Conservation (phyloP, 177 flowering plant genomes). For the Telopea speciosissima region DNA sequence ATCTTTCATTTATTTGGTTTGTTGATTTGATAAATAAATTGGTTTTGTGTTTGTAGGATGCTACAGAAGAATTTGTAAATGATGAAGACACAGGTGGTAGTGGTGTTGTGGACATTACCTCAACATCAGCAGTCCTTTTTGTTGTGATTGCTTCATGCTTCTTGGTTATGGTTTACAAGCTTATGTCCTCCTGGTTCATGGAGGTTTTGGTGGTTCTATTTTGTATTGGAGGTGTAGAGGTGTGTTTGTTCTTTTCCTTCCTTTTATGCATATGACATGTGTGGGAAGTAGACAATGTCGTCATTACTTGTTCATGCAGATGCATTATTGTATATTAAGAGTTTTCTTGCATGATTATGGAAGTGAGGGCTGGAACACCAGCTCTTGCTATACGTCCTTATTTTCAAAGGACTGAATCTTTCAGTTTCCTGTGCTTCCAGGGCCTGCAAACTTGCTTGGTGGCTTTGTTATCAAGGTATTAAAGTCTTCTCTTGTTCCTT, state of each 20-base stretch:
- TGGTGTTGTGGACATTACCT: constrained; percentile 69
- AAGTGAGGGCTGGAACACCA: neutral
- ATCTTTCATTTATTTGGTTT: neutral
- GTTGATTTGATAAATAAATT: constrained; percentile 4
- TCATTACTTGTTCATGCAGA: neutral
- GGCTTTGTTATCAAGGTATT: constrained; percentile 73
- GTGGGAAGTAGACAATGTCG: neutral
- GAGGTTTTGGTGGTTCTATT: constrained; percentile 85
- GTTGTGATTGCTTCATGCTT: constrained; percentile 83
- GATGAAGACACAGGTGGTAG: constrained; percentile 27
- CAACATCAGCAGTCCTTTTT: constrained; percentile 66
- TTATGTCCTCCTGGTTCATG: constrained; percentile 79
- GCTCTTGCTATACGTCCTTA: neutral
- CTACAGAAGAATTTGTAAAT: constrained; percentile 40
- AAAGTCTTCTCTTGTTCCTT: neutral
- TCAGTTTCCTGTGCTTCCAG: constrained; percentile 33
- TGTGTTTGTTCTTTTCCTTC: constrained; percentile 20
- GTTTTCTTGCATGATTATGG: neutral
- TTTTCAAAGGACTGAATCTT: neutral
- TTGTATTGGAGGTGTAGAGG: constrained; percentile 95
- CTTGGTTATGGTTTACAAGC: constrained; percentile 72
- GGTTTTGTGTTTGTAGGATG: constrained; percentile 50
- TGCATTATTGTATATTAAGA: neutral
- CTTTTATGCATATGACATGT: neutral
- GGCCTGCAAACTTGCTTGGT: constrained; percentile 93